Conservation (phyloP, 768 basidiomycete genomes). For the Russula abietina region DNA sequence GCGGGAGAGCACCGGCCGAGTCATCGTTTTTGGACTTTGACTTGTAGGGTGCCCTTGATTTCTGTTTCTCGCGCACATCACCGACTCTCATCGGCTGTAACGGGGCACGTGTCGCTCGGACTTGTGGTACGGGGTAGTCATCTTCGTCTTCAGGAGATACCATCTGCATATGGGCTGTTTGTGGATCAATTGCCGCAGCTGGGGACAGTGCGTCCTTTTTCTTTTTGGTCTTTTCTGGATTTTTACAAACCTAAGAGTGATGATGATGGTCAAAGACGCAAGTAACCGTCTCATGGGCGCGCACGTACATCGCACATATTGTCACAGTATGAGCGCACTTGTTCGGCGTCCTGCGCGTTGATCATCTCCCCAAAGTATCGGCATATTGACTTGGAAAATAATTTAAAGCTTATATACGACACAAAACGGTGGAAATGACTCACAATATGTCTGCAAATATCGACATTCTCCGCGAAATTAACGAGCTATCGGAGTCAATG, state of each 20-base stretch:
- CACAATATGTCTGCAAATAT: slow-evolving; percentile 67
- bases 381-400: slow-evolving; percentile 54
- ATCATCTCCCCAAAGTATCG: slow-evolving; percentile 74
- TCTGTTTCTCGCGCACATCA: neutral
- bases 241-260: slow-evolving; percentile 61
- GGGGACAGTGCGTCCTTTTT: slow-evolving; percentile 47
- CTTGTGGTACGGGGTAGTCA: slow-evolving; percentile 20
- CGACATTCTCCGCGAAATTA: slow-evolving; percentile 52
- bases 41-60: neutral
- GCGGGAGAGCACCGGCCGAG: neutral
- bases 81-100: neutral
- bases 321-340: slow-evolving; percentile 52
- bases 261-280: neutral
- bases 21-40: neutral
- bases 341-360: slow-evolving; percentile 40
- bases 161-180: slow-evolving; percentile 19
- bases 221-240: slow-evolving; percentile 56
- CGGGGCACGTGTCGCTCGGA: neutral
- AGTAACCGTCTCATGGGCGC: neutral
- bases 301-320: slow-evolving; percentile 74
- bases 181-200: slow-evolving; percentile 31
- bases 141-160: slow-evolving; percentile 30
- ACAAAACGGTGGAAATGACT: slow-evolving; percentile 26
- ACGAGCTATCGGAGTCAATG: slow-evolving; percentile 36
- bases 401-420: neutral